phyloP scores from a whole-genome alignment of 495 filamentous ascomycete genomes.

The Xylaria cubensis region DNA sequence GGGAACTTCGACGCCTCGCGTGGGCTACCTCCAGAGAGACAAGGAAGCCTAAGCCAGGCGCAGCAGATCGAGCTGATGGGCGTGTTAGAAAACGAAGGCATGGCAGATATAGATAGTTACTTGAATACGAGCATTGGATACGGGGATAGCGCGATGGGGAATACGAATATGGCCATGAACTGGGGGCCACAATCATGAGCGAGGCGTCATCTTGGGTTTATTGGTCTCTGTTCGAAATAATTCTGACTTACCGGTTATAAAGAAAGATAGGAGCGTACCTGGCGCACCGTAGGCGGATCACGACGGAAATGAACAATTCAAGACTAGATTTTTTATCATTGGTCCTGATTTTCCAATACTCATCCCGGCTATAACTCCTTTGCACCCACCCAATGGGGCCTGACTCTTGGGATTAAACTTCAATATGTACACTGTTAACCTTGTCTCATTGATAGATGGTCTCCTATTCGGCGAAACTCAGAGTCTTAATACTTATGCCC shows the following conservation, averaged over 20 bases:
- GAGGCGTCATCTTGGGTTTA: constrained; percentile 16
- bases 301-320: constrained; percentile 9
- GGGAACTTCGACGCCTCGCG: constrained; percentile 36
- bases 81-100: constrained; percentile 67
- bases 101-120: constrained; percentile 66
- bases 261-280: not conserved
- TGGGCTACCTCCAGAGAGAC: constrained; percentile 50
- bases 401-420: not conserved
- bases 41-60: constrained; percentile 70
- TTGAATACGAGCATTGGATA: constrained; percentile 51
- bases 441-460: not conserved
- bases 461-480: not conserved
- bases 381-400: not conserved
- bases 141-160: constrained; percentile 32
- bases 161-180: constrained; percentile 30
- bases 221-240: not conserved
- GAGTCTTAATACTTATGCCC: too few relatives aligned
- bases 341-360: not conserved
- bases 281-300: not conserved
- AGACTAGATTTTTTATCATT: not conserved
- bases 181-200: constrained; percentile 34
- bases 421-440: not conserved
- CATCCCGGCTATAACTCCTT: not conserved
- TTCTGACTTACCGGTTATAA: not conserved
- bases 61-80: constrained; percentile 76